Base-by-base conservation (phyloP, 176 grass and related monocot species). In the Stipa capillata region DNA sequence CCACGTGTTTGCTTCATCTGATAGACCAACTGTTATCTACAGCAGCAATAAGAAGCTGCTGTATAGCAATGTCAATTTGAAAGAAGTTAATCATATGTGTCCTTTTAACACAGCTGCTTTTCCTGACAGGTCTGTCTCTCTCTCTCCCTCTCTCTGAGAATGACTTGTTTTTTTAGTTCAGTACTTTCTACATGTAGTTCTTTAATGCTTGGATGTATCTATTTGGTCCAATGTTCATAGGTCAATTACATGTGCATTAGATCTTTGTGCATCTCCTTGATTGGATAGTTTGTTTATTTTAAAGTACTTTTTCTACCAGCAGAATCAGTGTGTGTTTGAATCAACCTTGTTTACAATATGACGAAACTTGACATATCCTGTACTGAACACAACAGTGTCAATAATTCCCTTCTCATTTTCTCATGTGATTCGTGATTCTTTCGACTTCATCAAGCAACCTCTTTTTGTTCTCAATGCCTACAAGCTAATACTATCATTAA, bases 51-150 rank as follows among this genome's bases (percentile, higher is more conserved):
- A 97, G 83, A 97, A 97, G 83, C 74, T 94, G 20, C 89, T 97
- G 40, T 97, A 97, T 77, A 97, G 91, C 78, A 97, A 97, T 92
- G 91, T 97, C 35, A 97, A 94, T 90, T 78, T 94, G 62, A 94
- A 97, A 85, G 94, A 97, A 88, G 94, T 97, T 69, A 92, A 90
- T 51, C 94, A 97, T 56, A 97, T 97, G 87, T 97, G 94, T 53
- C 94, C 89, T 79, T 97, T 97, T 57, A 94, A 97, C 78, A 92
- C 94, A 47, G 91, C 94, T 58, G 91, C 89, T 76, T 94, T 97
- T 79, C 89, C 94, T 21, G 94, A 97, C 83, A 97, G 94, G 94
- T 97, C 41, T 62, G 59, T 62, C 56, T 48, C 41, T 72, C 54
- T 80, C 51, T 41, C 15, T 45, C 33, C 45, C 28, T 53, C 12